Base-by-base conservation (phyloP, 176 grass and related monocot species). In the Themeda triandra region DNA sequence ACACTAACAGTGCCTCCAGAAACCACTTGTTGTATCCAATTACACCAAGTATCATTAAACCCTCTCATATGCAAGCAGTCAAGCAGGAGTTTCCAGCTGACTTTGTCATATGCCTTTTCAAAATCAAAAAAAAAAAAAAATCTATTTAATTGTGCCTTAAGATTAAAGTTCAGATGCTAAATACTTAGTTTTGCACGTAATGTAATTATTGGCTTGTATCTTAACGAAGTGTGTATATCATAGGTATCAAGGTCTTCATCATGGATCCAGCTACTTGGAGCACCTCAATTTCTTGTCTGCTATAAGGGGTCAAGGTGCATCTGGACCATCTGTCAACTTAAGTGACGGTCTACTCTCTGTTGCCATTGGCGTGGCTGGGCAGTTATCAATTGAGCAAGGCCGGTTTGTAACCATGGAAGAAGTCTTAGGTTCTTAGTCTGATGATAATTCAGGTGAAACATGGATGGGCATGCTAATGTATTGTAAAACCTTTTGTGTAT, bases 221-320 rank as follows among this genome's bases (percentile, higher is more conserved):
- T 76, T 72, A 58, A 30, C 0, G 5, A 36, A 63, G 13, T 66
- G 17, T 85, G 62, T 18, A 53, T 39, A 83, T 48, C 54, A 69
- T 66, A 98, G 95, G 82, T 98, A 98, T 66, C 88, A 95, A 68
- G 95, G 92, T 66, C 92, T 98, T 59, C 92, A 98, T 83, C 92
- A 93, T 88, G 95, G 95, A 78, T 98, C 95, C 31, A 95, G 95
- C 80, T 98, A 98, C 33, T 72, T 95, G 70, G 95, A 98, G 64
- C 95, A 98, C 89, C 84, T 98, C 29, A 91, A 89, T 81, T 98
- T 98, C 77, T 72, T 98, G 73, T 92, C 79, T 68, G 80, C 85
- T 42, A 88, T 98, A 62, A 95, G 82, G 87, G 82, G 71, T 81
- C 70, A 90, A 90, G 85, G 80, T 78, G 67, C 23, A 18, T 88